Evolutionary conservation across 768 basidiomycete species (phyloP).

Genomic region (Pulveroboletus sp.): DNA sequence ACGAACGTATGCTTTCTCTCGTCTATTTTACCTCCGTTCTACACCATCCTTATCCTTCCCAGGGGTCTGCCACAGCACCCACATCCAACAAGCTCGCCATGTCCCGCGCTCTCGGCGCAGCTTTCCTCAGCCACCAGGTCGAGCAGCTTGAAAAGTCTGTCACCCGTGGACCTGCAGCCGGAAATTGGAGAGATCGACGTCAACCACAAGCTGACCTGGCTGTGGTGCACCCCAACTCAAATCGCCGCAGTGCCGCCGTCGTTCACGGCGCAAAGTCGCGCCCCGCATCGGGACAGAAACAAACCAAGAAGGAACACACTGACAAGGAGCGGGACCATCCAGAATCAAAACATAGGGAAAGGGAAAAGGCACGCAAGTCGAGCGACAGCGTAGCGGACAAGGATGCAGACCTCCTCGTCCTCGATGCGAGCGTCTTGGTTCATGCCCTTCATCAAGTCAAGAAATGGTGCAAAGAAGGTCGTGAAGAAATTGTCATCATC

Average conservation of each 20-base stretch:
- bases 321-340: slow-evolving; percentile 21
- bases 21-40: no score
- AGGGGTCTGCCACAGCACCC: slow-evolving; percentile 25
- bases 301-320: slow-evolving; percentile 18
- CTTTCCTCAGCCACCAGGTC: slow-evolving; percentile 83
- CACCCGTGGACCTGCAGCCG: slow-evolving; percentile 44
- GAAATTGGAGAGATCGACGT: slow-evolving; percentile 58
- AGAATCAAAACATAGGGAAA: slow-evolving; percentile 16
- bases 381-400: slow-evolving; percentile 36
- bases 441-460: slow-evolving; percentile 75
- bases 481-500: slow-evolving; percentile 74
- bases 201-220: slow-evolving; percentile 21
- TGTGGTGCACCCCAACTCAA: slow-evolving; percentile 10
- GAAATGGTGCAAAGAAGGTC: slow-evolving; percentile 73
- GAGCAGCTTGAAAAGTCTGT: slow-evolving; percentile 83
- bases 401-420: slow-evolving; percentile 70
- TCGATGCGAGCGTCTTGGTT: slow-evolving; percentile 79
- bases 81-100: slow-evolving; percentile 64
- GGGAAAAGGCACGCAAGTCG: slow-evolving; percentile 19
- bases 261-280: slow-evolving; percentile 23
- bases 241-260: slow-evolving; percentile 14
- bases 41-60: neutral
- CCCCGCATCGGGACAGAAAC: slow-evolving; percentile 14
- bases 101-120: slow-evolving; percentile 83
- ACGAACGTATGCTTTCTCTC: slow-evolving; percentile 10